Base-by-base conservation (phyloP, 169 alveolate genomes). In the Haemoproteus tartakovskyi region DNA sequence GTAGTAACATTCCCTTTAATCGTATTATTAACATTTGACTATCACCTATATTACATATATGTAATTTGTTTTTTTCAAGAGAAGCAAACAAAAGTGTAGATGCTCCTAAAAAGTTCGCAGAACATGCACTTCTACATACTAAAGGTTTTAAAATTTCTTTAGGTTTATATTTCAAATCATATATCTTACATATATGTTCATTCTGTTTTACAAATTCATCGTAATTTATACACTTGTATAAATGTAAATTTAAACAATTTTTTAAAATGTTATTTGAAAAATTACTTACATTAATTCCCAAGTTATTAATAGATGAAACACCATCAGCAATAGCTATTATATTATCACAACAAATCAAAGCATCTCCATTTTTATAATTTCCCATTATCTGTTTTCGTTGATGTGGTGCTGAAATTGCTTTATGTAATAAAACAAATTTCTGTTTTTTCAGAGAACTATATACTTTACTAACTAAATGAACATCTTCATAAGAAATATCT, bases 271-370 rank as follows among this genome's bases (percentile, higher is more conserved):
- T 70, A 41, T 67, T 67, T 27, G 82, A 67, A 47, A 67, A 67
- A 36, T 67, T 67, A 33, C 82, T 46, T 19, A 67, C 82, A 67
- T 67, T 67, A 40, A 67, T 67, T 11, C 82, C 82, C 29, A 51
- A 54, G 29, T 67, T 47, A 40, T 67, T 67, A 4, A 67, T 67
- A 33, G 82, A 67, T 9, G 82, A 67, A 9, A 67, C 82, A 0
- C 82, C 82, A 67, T 67, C 82, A 2, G 82, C 82, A 27, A 67
- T 40, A 21, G 82, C 67, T 11, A 67, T 67, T 43, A 67, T 67
- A 46, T 67, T 52, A 46, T 67, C 82, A 67, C 74, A 54, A 52
- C 70, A 67, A 9, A 67, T 21, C 3, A 30, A 43, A 16, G 82
- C 82, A 67, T 67, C 82, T 3, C 82, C 82, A 54, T 67, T 67